Base-by-base conservation (phyloP, 2,329 filamentous ascomycete species). In the Penicillium sp. region DNA sequence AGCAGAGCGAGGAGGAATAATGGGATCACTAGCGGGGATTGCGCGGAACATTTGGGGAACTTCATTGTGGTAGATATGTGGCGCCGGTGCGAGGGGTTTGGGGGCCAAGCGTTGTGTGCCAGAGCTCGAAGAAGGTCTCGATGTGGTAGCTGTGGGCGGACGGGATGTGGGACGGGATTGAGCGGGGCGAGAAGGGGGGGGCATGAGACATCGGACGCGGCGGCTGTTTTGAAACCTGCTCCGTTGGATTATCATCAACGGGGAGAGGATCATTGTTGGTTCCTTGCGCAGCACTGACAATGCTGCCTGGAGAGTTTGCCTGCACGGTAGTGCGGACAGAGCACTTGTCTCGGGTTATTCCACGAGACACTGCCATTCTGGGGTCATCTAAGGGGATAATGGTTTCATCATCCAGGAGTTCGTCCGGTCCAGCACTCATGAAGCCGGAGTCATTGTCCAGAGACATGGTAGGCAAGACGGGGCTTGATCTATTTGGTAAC, bases 381-480 rank as follows among this genome's bases (percentile, higher is more conserved):
- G 55, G 59, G 25, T 69, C 65, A 19, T 69, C 70, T n/a, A 67
- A 54, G 5, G 70, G 68, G 1, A 69, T 71, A 9, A 57, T 62
- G 8, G 66, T 63, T 44, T 85, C 82, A 25, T 90, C 85, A 38
- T 88, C 88, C 58, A 91, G 84, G 6, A 87, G 79, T 27, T 89
- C 86, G n/a, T 89, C 83, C 17, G 89, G 73, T 7, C 86, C 84
- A n/a, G 89, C 89, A 70, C 90, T 94, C 83, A 93, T 90, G 68
- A 96, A 96, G 1, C 90, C 90, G 15, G 90, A 93, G 70, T 96
- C 91, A 19, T 78, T 78, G 67, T 77, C 66, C 70, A 76, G 68
- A 8, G 81, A 81, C 62, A 87, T 81, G 6, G 82, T 82, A 52
- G 87, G 86, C 49, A 92, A 81, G 43, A 86, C 82, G 2, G 93